Percentiles rank a stretch among this genome's conserved stretches.
Conservation (phyloP, 176 grass and related monocot species). For the Triticum turgidum region DNA sequence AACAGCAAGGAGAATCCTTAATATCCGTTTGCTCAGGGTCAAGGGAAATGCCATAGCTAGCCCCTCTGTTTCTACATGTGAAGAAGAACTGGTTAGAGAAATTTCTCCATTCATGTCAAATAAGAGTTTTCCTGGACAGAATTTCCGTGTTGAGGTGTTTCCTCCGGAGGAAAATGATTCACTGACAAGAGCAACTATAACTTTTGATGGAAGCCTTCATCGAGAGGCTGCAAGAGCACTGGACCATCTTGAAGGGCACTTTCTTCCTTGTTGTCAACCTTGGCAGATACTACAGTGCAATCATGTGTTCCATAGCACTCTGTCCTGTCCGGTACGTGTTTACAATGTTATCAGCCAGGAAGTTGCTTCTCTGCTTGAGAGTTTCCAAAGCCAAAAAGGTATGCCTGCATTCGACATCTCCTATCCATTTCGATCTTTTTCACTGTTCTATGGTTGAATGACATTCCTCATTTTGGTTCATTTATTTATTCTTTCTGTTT, state of each 20-base stretch:
- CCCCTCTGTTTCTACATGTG: conserved; percentile 40
- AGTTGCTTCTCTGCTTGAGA: conserved; percentile 56
- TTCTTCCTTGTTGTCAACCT: conserved; percentile 57
- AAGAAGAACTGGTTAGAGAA: conserved; percentile 65
- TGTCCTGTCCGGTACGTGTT: conserved; percentile 63
- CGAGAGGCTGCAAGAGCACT: conserved; percentile 85
- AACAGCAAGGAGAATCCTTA: conserved; percentile 66
- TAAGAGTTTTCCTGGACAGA: conserved; percentile 62
- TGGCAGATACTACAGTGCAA: conserved; percentile 94
- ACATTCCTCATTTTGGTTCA: neutral
- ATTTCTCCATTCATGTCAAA: conserved; percentile 82
- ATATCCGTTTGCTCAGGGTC: conserved; percentile 56
- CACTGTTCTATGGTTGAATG: neutral
- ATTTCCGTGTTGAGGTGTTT: conserved; percentile 71
- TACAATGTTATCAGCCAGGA: conserved; percentile 64
- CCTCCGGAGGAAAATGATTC: conserved; percentile 55
- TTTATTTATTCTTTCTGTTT: conserved; percentile 7
- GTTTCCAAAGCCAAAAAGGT: conserved; percentile 67
- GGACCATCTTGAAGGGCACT: conserved; percentile 69
- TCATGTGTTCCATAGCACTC: conserved; percentile 78
- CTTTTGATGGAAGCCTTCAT: conserved; percentile 84
- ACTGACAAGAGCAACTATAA: conserved; percentile 65
- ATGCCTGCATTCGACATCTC: conserved; percentile 21
- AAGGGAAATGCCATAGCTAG: conserved; percentile 27
- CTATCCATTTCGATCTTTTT: conserved; percentile 11